Percentiles rank a stretch among this genome's conserved stretches.
phyloP scores from a whole-genome alignment of 1,284 basidiomycete species.

The Irpex sp. region DNA sequence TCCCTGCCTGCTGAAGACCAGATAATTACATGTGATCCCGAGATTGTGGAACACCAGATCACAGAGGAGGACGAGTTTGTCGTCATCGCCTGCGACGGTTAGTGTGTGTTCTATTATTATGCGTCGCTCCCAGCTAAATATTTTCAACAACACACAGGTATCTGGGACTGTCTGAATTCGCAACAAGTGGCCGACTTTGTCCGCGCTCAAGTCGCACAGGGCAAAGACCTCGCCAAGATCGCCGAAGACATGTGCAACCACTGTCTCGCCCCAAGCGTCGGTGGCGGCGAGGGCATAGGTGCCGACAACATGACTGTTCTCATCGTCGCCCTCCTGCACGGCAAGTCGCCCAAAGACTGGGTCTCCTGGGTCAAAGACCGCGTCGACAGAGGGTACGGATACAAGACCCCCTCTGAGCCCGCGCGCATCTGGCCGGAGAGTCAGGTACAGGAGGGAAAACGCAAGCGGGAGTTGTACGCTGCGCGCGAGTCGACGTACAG shows the following conservation, averaged over 20 bases:
- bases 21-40: slow-evolving; percentile 95
- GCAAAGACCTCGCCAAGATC: slow-evolving; percentile 78
- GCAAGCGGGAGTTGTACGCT: neutral
- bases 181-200: slow-evolving; percentile 94
- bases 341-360: slow-evolving; percentile 91
- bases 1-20: slow-evolving; percentile 83
- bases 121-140: neutral
- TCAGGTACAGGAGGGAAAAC: neutral
- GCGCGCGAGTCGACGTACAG: neutral
- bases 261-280: slow-evolving; percentile 92
- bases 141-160: slow-evolving; percentile 53
- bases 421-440: slow-evolving; percentile 45
- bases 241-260: slow-evolving; percentile 90
- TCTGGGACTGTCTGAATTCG: slow-evolving; percentile 96
- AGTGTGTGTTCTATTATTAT: slow-evolving; percentile 22
- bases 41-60: slow-evolving; percentile 79
- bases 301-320: slow-evolving; percentile 99
- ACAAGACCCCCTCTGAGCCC: slow-evolving; percentile 62
- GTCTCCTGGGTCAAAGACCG: slow-evolving; percentile 87
- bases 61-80: slow-evolving; percentile 94
- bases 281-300: slow-evolving; percentile 88
- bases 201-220: slow-evolving; percentile 79
- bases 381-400: slow-evolving; percentile 72
- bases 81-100: slow-evolving; percentile 95
- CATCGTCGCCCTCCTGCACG: slow-evolving; percentile 85